A percentile compares a stretch with the other conserved stretches of the same genome.
Conservation (phyloP, 2,329 filamentous ascomycete species). For the Zymoseptoria pseudotritici region DNA sequence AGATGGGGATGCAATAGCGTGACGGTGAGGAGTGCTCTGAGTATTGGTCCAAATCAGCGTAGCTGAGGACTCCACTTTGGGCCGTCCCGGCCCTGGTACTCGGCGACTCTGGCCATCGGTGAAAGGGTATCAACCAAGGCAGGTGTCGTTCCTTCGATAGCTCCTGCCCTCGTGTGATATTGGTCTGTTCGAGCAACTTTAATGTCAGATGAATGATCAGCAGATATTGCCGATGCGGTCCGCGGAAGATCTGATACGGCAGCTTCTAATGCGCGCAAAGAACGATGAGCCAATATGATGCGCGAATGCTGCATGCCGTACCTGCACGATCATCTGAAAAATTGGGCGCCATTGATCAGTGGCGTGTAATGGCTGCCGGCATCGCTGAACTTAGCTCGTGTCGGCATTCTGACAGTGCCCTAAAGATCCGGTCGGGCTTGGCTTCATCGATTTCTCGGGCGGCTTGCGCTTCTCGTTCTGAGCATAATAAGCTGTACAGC, state of each 20-base stretch:
- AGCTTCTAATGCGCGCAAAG: neutral
- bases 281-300: neutral
- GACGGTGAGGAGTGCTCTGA: neutral
- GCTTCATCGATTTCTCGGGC: neutral
- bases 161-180: neutral
- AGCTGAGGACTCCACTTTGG: neutral
- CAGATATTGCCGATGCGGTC: too few species aligned
- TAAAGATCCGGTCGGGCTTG: neutral
- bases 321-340: neutral
- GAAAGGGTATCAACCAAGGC: neutral
- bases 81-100: too few species aligned
- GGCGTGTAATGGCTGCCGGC: too few species aligned
- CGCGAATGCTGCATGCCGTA: neutral
- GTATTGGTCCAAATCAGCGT: neutral
- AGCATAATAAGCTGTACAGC: neutral
- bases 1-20: neutral
- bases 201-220: neutral
- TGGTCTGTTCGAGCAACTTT: neutral
- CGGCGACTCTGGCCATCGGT: too few species aligned
- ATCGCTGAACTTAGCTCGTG: neutral
- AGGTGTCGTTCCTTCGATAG: neutral
- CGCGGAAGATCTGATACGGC: neutral
- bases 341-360: neutral
- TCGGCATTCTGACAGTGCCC: neutral
- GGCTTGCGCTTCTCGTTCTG: neutral